phyloP scores from a whole-genome alignment of 768 basidiomycete species.

The Boletus insuetus region DNA sequence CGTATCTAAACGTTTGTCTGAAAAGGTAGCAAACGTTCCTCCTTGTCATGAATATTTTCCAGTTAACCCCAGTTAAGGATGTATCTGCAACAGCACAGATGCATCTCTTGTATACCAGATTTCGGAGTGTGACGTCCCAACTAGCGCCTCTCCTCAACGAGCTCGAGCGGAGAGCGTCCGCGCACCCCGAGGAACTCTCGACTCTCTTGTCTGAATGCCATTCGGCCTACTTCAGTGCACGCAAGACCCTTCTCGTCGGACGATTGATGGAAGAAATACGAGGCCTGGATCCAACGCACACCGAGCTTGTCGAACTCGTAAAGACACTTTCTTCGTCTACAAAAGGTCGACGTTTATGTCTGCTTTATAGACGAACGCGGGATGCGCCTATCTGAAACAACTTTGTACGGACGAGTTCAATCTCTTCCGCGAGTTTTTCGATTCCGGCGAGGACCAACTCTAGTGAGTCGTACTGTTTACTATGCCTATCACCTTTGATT shows the following conservation, averaged over 20 bases:
- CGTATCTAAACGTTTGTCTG: slow-evolving; percentile 67
- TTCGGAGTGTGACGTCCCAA: slow-evolving; percentile 65
- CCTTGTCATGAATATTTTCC: neutral
- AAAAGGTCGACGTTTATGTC: neutral
- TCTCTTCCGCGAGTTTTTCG: slow-evolving; percentile 83
- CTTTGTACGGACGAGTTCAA: slow-evolving; percentile 88
- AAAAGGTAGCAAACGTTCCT: slow-evolving; percentile 51
- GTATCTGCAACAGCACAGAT: slow-evolving; percentile 76
- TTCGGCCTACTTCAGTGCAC: slow-evolving; percentile 71
- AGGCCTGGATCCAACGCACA: slow-evolving; percentile 72
- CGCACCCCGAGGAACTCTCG: slow-evolving; percentile 82
- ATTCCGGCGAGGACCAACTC: slow-evolving; percentile 72
- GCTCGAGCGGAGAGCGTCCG: slow-evolving; percentile 71
- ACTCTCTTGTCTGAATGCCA: slow-evolving; percentile 86
- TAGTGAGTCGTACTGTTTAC: slow-evolving; percentile 47
- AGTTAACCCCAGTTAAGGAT: slow-evolving; percentile 43
- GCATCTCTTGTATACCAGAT: slow-evolving; percentile 90
- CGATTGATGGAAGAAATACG: slow-evolving; percentile 80
- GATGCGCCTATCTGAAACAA: slow-evolving; percentile 91
- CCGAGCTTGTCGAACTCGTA: slow-evolving; percentile 88
- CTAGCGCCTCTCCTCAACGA: slow-evolving; percentile 80
- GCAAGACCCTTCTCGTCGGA: slow-evolving; percentile 69
- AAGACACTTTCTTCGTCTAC: slow-evolving; percentile 5
- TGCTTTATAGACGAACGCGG: slow-evolving; percentile 69
- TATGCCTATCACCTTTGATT: slow-evolving; percentile 6